These are phyloP conservation scores for Solanum chmielewskii DNA, from an alignment of 257 asterid genomes.

Conservation along the genomic window DNA sequence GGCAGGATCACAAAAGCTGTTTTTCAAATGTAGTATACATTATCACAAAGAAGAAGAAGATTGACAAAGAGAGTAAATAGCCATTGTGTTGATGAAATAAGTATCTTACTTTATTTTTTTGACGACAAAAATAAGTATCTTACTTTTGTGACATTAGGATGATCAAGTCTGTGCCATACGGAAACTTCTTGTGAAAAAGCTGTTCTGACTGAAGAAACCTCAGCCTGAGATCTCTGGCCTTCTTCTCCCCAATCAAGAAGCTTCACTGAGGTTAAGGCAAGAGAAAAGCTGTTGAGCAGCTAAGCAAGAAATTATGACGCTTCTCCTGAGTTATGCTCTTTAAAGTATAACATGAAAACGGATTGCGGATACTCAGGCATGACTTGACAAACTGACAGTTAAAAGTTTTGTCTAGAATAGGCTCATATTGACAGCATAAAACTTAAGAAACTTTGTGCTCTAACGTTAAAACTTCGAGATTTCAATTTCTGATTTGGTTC, in stretches of 20 bases:
- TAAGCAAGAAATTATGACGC: not conserved
- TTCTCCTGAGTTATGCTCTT: not conserved
- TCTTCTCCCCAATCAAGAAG: slow-evolving; percentile 92
- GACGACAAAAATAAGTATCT: not conserved
- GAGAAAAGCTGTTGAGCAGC: not conserved
- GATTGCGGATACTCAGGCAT: not conserved
- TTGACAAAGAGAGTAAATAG: not conserved
- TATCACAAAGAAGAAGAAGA: not conserved
- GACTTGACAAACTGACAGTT: not conserved
- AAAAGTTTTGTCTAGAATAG: not conserved
- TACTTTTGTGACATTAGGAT: slow-evolving; percentile 89
- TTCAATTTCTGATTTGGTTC: not conserved
- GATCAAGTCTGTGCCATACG: slow-evolving; percentile 89
- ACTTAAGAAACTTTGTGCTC: not conserved
- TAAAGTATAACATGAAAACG: not conserved
- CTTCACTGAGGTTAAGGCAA: slow-evolving; percentile 35
- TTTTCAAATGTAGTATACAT: not conserved
- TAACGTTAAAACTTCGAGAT: not conserved
- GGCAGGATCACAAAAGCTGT: not conserved
- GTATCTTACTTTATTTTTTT: slow-evolving; percentile 30
- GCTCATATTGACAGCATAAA: not conserved
- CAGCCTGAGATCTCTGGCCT: slow-evolving; percentile 54
- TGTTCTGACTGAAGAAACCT: slow-evolving; percentile 53
- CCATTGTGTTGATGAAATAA: not conserved
- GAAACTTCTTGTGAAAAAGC: slow-evolving; percentile 81